These are phyloP conservation scores for Rhododendron simsii DNA, from an alignment of 148 eudicot genomes.

Conservation along the genomic window DNA sequence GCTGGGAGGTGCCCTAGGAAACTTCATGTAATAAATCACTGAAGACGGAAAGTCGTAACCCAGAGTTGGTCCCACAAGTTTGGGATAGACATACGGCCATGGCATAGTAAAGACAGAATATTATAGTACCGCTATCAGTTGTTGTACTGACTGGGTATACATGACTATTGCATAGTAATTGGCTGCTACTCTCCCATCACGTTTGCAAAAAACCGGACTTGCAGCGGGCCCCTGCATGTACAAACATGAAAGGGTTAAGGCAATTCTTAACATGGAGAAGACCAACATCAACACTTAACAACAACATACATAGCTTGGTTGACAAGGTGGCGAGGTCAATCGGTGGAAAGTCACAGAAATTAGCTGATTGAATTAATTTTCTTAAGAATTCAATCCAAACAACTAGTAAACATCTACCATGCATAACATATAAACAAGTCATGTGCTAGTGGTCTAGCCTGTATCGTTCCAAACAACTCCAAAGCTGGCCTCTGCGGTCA, in stretches of 20 bases:
- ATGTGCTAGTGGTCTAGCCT: conserved; percentile 82
- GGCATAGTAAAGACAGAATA: not conserved
- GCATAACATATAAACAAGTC: conserved; percentile 79
- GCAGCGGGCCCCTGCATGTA: too few relatives aligned
- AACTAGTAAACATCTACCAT: not conserved
- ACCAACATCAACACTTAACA: not conserved
- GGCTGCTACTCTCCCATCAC: conserved; percentile 4
- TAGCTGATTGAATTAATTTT: too few relatives aligned
- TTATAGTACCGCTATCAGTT: conserved; percentile 63
- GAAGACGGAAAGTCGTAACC: not conserved
- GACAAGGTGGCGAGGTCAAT: too few relatives aligned
- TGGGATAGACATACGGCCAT: too few relatives aligned
- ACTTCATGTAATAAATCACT: not conserved
- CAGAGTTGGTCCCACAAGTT: not conserved
- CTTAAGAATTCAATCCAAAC: too few relatives aligned
- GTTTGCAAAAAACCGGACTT: too few relatives aligned
- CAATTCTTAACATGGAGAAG: too few relatives aligned
- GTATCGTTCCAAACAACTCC: conserved; percentile 83
- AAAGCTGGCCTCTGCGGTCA: conserved; percentile 61
- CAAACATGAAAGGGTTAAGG: too few relatives aligned
- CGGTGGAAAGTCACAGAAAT: too few relatives aligned
- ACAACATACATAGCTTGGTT: too few relatives aligned
- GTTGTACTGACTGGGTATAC: conserved; percentile 83
- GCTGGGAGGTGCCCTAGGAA: not conserved
- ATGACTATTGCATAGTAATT: conserved; percentile 77